Conservation (phyloP, 768 basidiomycete genomes). For the Phylloporus arenicola region DNA sequence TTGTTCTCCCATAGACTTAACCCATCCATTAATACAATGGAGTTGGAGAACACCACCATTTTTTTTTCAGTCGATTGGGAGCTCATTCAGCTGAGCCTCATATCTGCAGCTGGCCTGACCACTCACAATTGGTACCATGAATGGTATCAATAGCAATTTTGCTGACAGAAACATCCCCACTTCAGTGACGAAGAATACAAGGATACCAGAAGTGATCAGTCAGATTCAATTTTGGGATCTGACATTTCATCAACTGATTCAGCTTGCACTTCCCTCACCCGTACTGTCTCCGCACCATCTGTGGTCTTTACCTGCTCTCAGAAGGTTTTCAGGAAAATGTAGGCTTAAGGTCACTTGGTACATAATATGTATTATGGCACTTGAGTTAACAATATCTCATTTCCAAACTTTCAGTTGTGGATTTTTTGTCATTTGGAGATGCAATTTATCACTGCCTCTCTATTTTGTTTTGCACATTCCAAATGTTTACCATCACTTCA, state of each 20-base stretch:
- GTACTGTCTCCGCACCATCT: neutral
- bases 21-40: neutral
- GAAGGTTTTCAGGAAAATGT: neutral
- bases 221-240: neutral
- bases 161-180: neutral
- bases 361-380: no score
- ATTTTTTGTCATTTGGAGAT: no score
- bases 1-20: neutral
- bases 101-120: neutral
- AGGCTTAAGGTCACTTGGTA: slow-evolving; percentile 8
- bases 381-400: no score
- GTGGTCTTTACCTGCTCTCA: neutral
- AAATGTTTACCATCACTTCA: no score
- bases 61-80: neutral
- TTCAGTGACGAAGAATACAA: neutral
- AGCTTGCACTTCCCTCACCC: no score
- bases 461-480: no score
- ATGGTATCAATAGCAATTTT: neutral
- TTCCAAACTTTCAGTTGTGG: no score
- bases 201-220: neutral
- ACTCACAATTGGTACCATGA: neutral
- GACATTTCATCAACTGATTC: neutral
- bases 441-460: no score
- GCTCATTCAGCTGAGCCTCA: neutral
- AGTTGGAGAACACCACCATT: neutral